Evolutionary conservation across 148 eudicot genomes (phyloP), one percentile per base, ranked within the genome.

Genomic region (Mesembryanthemum crystallinum): DNA sequence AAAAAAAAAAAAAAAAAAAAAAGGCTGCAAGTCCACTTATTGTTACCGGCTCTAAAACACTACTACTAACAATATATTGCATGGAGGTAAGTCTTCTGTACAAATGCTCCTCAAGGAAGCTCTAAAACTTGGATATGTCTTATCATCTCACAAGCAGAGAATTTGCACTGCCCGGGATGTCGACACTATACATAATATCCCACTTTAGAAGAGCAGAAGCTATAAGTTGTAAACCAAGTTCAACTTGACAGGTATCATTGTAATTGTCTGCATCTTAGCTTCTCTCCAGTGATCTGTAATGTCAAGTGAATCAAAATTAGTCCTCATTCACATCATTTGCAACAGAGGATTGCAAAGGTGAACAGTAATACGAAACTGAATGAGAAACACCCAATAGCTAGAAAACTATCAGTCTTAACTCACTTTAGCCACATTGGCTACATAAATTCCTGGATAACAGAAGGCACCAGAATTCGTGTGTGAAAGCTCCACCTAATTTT

Each of bases 221-320:
- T 64, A 23, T 54, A 37, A 33, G 49, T 47, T 43, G n/a, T 27
- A 25, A 62, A 25, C 52, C 59, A 47, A 52, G 35, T 47, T 29
- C 55, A 72, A 61, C 35, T 39, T 23, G 8, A 45, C 7, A 39
- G 28, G 42, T 13, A 20, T 57, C 76, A n/a, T 35, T 54, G 58
- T 77, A 78, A 72, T 71, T 78, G 42, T 73, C 67, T 62, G 83
- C 78, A 64, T 76, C 82, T 69, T 73, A 57, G 28, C 76, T 76
- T 73, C 6, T 78, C 77, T 77, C 33, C 85, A 77, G 82, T 77
- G 47, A 83, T 81, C 91, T 88, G 88, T 74, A 76, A 28, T 15
- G 21, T 35, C 28, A 32, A 58, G 21, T 29, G 27, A 65, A 76
- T 33, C 39, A n/a, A 28, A 25, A 15, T 71, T 29, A 45, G 49